Evolutionary conservation across 768 basidiomycete species (phyloP).

Genomic region (Amanita rubescens): DNA sequence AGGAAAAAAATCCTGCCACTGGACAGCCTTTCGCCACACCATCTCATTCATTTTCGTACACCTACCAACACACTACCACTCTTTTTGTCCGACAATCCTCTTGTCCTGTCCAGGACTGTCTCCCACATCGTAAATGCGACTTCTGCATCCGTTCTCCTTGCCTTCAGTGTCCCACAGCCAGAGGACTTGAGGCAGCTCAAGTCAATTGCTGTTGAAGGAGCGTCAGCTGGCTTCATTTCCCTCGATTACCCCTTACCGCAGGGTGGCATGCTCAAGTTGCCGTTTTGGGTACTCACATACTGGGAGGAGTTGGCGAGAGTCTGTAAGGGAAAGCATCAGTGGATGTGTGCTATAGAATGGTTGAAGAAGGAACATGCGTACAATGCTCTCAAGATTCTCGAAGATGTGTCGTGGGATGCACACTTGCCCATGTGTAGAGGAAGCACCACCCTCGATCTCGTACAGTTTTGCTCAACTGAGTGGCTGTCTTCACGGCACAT

Average conservation of each 20-base stretch:
- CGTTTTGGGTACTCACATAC: neutral
- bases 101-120: neutral
- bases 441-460: neutral
- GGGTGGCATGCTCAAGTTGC: neutral
- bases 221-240: neutral
- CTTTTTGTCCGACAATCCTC: neutral
- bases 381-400: neutral
- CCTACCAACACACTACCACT: neutral
- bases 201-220: neutral
- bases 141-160: neutral
- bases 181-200: neutral
- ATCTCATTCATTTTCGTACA: neutral
- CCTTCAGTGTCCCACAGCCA: neutral
- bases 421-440: neutral
- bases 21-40: neutral
- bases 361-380: neutral
- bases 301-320: neutral
- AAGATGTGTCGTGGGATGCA: neutral
- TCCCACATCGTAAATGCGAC: neutral
- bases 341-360: neutral
- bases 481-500: neutral
- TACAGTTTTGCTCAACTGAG: neutral
- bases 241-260: neutral
- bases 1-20: neutral
- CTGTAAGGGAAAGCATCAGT: neutral